Conservation (phyloP, 78 protist genomes). For the Speleostelium caveatum region DNA sequence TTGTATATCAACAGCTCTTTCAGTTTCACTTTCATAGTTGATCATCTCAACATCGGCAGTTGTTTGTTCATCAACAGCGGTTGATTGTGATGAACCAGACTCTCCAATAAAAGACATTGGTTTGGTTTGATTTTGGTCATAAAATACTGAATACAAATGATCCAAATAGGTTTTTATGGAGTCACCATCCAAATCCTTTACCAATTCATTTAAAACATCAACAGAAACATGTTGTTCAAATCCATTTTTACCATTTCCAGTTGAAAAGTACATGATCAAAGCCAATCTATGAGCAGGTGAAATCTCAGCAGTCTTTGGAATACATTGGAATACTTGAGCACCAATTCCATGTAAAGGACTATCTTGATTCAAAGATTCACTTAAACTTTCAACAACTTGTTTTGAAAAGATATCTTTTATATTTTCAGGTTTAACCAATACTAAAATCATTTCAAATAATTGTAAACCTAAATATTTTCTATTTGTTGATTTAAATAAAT, state of each 20-base stretch:
- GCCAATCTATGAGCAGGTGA: conserved; percentile 40
- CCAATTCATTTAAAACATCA: conserved; percentile 42
- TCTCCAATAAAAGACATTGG: no score
- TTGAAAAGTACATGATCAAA: conserved; percentile 28
- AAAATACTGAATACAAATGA: not conserved
- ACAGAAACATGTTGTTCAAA: conserved; percentile 22
- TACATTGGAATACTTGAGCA: conserved; percentile 52
- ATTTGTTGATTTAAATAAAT: conserved; percentile 35
- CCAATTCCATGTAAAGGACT: conserved; percentile 61
- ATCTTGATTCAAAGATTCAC: conserved; percentile 38
- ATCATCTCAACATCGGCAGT: conserved; percentile 1
- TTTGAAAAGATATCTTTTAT: conserved; percentile 13
- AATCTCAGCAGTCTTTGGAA: conserved; percentile 69
- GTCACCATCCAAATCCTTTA: conserved; percentile 28
- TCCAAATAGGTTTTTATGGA: conserved; percentile 6
- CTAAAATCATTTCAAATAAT: conserved; percentile 55
- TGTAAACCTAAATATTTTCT: conserved; percentile 61
- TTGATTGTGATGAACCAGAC: not conserved
- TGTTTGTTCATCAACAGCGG: not conserved
- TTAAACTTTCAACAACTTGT: not conserved
- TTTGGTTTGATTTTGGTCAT: not conserved
- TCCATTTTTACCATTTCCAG: not conserved
- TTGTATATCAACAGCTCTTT: not conserved
- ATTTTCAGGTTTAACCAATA: conserved; percentile 26
- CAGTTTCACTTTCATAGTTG: not conserved